Percentiles rank a stretch among this genome's conserved stretches.
Evolutionary conservation across 805 yeast species (phyloP).

Genomic region (Pichia cabralensis): DNA sequence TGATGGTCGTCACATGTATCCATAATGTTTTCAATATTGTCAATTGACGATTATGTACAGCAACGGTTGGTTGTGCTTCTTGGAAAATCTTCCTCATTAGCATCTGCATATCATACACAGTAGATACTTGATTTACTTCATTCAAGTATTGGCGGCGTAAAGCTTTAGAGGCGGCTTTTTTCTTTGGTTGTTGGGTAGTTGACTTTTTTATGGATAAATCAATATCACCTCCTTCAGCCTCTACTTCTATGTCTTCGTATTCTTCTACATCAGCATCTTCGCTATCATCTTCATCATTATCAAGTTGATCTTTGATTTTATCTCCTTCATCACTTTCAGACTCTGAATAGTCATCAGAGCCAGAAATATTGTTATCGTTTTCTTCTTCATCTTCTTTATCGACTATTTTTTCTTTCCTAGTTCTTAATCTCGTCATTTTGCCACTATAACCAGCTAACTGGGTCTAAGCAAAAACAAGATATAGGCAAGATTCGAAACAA

Average conservation of each 20-base stretch:
- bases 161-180: background rate
- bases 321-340: background rate
- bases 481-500: too few species aligned
- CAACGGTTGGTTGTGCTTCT: conserved; percentile 63
- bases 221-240: conserved; percentile 3
- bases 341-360: background rate
- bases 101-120: conserved; percentile 24
- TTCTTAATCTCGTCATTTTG: too few species aligned
- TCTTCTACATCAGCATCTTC: conserved; percentile 1
- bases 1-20: conserved; percentile 40
- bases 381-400: background rate
- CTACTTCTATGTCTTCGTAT: background rate
- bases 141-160: conserved; percentile 2
- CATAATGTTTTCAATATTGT: conserved; percentile 53
- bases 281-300: background rate
- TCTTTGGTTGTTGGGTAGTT: background rate
- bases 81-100: conserved; percentile 65
- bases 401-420: background rate
- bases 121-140: background rate
- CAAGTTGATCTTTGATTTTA: background rate
- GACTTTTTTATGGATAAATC: conserved; percentile 6
- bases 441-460: too few species aligned
- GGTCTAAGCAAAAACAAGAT: too few species aligned
- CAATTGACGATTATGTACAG: conserved; percentile 70
- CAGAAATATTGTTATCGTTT: background rate